A percentile compares a stretch with the other conserved stretches of the same genome.
Evolutionary conservation across 1,139 yeast genomes (phyloP).

Genomic region (Yamadazyma siamensis): DNA sequence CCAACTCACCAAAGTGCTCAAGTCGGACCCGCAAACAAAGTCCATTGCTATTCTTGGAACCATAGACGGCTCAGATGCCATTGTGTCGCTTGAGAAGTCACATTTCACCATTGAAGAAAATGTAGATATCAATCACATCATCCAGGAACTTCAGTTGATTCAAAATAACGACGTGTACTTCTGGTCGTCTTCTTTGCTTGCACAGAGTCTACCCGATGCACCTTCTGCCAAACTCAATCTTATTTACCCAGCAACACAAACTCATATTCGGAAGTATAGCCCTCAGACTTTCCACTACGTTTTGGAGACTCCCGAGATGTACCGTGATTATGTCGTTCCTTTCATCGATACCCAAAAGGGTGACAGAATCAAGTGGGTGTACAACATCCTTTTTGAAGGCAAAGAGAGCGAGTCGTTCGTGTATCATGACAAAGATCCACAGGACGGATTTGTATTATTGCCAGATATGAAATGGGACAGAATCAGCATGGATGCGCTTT

Average conservation of each 20-base stretch:
- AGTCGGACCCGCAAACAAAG: conserved; percentile 64
- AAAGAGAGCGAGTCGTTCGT: conserved; percentile 81
- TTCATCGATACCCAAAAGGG: conserved; percentile 78
- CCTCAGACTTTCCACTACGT: conserved; percentile 58
- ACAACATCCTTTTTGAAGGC: conserved; percentile 76
- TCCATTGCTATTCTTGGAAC: conserved; percentile 61
- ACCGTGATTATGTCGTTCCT: conserved; percentile 60
- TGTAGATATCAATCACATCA: conserved; percentile 16
- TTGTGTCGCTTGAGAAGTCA: conserved; percentile 71
- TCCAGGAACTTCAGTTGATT: conserved; percentile 40
- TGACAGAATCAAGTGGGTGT: conserved; percentile 83
- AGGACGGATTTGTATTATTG: conserved; percentile 55
- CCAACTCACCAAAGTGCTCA: conserved; percentile 38
- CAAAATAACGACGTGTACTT: conserved; percentile 78
- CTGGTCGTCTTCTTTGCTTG: conserved; percentile 65
- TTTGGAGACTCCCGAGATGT: conserved; percentile 78
- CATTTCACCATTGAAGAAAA: conserved; percentile 42
- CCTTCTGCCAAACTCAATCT: conserved; percentile 75
- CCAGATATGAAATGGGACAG: conserved; percentile 97
- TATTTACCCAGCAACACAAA: conserved; percentile 86
- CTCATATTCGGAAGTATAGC: conserved; percentile 74
- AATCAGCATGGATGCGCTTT: conserved; percentile 61
- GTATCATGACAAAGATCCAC: conserved; percentile 54
- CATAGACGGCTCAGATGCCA: conserved; percentile 59
- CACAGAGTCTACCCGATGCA: conserved; percentile 39